Conservation (phyloP, 495 filamentous ascomycete species). For the Aspergillus leporis region DNA sequence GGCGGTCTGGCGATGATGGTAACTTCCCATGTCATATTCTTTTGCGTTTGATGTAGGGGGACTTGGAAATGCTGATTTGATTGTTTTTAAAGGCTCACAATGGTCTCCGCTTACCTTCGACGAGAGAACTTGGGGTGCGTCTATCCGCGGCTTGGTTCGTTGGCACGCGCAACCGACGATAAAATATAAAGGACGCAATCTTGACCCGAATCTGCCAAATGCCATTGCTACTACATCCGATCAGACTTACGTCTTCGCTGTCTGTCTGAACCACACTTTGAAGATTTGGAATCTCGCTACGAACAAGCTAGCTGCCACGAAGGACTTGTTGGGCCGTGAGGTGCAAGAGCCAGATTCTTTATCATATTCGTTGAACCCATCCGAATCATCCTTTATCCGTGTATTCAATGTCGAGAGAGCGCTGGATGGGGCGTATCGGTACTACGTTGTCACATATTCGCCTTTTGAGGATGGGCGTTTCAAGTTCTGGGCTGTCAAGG, state of each 20-base stretch:
- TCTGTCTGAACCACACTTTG: constrained; percentile 83
- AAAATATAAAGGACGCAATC: constrained; percentile 60
- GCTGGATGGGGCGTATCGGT: constrained; percentile 59
- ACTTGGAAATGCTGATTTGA: constrained; percentile 13
- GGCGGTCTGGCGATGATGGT: constrained; percentile 67
- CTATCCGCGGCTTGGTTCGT: constrained; percentile 68
- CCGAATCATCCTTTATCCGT: constrained; percentile 66
- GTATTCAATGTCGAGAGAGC: constrained; percentile 61
- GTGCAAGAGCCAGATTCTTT: constrained; percentile 56
- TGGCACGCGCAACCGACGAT: constrained; percentile 68
- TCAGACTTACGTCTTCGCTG: constrained; percentile 73
- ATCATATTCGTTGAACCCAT: constrained; percentile 76
- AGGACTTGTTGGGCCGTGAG: constrained; percentile 66
- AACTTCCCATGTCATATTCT: constrained; percentile 18
- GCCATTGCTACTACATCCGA: constrained; percentile 66
- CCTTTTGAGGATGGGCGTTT: constrained; percentile 84
- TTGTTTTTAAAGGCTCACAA: constrained; percentile 46
- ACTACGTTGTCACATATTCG: constrained; percentile 81
- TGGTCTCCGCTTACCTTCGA: constrained; percentile 82
- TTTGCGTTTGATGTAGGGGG: neutral
- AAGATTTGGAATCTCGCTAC: constrained; percentile 80
- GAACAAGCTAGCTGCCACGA: constrained; percentile 68
- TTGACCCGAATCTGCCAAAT: constrained; percentile 64
- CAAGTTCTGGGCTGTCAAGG: constrained; percentile 87
- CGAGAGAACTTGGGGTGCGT: constrained; percentile 74